These are phyloP conservation scores for Butyriboletus loyo DNA, from an alignment of 768 basidiomycete genomes.

Conservation along the genomic window DNA sequence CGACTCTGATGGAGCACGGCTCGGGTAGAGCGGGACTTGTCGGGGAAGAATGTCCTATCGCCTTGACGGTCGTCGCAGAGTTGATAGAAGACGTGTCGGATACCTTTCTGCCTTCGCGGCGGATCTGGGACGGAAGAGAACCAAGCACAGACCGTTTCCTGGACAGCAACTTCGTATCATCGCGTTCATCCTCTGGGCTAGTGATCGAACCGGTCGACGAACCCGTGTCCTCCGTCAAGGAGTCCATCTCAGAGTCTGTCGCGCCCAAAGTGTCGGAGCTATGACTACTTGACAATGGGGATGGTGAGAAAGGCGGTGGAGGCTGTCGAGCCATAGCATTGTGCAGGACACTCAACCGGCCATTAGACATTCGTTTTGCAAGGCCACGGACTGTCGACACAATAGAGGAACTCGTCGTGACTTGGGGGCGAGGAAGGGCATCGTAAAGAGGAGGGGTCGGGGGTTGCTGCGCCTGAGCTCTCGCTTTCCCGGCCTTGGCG, in stretches of 20 bases:
- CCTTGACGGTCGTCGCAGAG: constrained; percentile 36
- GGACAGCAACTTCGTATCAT: constrained; percentile 14
- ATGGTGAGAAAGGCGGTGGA: constrained; percentile 19
- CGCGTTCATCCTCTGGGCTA: constrained; percentile 48
- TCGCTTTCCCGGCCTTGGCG: constrained; percentile 49
- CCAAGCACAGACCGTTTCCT: constrained; percentile 45
- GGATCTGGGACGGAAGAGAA: constrained; percentile 43
- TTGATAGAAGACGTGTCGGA: constrained; percentile 33
- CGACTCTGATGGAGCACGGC: constrained; percentile 25
- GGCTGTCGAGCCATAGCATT: constrained; percentile 16
- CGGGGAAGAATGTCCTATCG: constrained; percentile 24
- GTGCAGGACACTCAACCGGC: constrained; percentile 34
- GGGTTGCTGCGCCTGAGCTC: constrained; percentile 46
- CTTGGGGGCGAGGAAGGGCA: constrained; percentile 20
- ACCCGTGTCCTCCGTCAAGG: constrained; percentile 59
- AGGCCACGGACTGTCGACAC: constrained; percentile 58
- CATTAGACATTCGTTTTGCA: constrained; percentile 52
- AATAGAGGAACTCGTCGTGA: constrained; percentile 34
- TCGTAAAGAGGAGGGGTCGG: constrained; percentile 44
- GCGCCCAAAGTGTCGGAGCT: constrained; percentile 45
- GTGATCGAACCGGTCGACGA: constrained; percentile 51
- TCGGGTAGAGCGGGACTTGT: constrained; percentile 9
- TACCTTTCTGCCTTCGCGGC: constrained; percentile 40
- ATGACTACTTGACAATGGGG: constrained; percentile 37
- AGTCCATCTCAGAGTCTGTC: constrained; percentile 57